Percentiles rank a stretch among this genome's conserved stretches.
Conservation (phyloP, 345 rosid genomes). For the Corchorus capsularis region DNA sequence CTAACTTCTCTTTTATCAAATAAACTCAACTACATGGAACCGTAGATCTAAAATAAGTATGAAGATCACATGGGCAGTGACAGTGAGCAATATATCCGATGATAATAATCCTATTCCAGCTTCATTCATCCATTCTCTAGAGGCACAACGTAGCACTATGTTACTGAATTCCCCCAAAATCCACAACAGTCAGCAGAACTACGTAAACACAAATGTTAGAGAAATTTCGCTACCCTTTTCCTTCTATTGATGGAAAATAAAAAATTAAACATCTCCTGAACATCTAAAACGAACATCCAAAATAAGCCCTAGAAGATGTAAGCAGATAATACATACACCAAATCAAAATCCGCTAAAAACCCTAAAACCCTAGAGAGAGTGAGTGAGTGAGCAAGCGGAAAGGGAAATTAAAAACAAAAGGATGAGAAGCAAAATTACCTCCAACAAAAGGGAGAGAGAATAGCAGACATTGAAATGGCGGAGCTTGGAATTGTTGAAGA, state of each 20-base stretch:
- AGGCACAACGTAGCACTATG: neutral
- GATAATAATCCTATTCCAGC: neutral
- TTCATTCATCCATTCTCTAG: neutral
- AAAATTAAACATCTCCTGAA: neutral
- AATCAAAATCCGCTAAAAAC: slow-evolving; percentile 7
- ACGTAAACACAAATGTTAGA: neutral
- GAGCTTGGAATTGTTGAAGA: slow-evolving; percentile 47
- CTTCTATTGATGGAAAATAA: no score
- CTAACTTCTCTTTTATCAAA: neutral
- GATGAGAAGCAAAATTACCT: slow-evolving; percentile 36
- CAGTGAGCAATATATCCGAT: neutral
- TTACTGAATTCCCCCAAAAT: neutral
- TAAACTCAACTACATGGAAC: neutral
- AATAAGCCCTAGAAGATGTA: slow-evolving; percentile 5
- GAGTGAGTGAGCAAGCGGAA: neutral
- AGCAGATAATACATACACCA: neutral
- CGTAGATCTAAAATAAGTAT: slow-evolving; percentile 2
- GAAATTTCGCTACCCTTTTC: no score
- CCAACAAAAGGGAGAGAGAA: slow-evolving; percentile 55
- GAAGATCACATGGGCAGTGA: neutral
- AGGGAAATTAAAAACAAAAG: neutral
- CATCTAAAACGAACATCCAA: neutral
- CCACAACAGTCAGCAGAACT: neutral
- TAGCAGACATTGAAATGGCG: slow-evolving; percentile 54
- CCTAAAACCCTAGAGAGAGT: slow-evolving; percentile 16